Evolutionary conservation across 2,329 filamentous ascomycete genomes (phyloP).

Genomic region (Zymoseptoria tritici): DNA sequence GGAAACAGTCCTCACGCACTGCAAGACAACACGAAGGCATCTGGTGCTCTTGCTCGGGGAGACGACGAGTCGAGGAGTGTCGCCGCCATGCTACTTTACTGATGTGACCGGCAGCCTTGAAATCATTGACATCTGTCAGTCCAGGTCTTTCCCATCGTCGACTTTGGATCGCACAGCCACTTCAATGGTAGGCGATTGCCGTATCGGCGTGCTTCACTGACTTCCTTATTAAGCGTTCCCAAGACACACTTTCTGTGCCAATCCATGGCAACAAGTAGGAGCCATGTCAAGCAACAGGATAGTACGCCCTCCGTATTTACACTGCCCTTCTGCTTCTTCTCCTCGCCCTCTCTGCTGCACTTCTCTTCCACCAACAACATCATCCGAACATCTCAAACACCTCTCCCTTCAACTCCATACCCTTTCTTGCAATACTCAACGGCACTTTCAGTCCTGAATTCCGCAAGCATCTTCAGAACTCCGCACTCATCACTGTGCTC

Average conservation of each 20-base stretch:
- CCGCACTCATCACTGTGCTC: not conserved
- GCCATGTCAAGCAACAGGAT: not conserved
- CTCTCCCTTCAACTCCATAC: not conserved
- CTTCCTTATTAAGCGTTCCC: not conserved
- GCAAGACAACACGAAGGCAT: too few relatives aligned
- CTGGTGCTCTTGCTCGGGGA: too few relatives aligned
- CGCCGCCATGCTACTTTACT: too few relatives aligned
- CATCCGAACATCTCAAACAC: constrained; percentile 2
- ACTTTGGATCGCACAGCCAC: not conserved
- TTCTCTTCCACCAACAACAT: constrained; percentile 1
- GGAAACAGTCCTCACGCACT: too few relatives aligned
- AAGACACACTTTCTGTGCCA: not conserved
- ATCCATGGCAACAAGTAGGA: not conserved
- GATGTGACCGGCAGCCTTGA: too few relatives aligned
- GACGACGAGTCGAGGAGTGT: too few relatives aligned
- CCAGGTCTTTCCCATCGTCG: not conserved
- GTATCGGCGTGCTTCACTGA: not conserved
- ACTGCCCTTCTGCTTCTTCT: not conserved
- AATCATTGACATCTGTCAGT: too few relatives aligned
- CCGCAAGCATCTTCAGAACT: not conserved
- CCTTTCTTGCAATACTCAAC: not conserved
- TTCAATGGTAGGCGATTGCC: not conserved
- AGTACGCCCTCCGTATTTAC: not conserved
- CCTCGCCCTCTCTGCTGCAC: not conserved
- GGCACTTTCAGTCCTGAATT: not conserved